These are phyloP conservation scores for Talaromyces stipitatus DNA, from an alignment of 495 filamentous ascomycete genomes.

Conservation along the genomic window DNA sequence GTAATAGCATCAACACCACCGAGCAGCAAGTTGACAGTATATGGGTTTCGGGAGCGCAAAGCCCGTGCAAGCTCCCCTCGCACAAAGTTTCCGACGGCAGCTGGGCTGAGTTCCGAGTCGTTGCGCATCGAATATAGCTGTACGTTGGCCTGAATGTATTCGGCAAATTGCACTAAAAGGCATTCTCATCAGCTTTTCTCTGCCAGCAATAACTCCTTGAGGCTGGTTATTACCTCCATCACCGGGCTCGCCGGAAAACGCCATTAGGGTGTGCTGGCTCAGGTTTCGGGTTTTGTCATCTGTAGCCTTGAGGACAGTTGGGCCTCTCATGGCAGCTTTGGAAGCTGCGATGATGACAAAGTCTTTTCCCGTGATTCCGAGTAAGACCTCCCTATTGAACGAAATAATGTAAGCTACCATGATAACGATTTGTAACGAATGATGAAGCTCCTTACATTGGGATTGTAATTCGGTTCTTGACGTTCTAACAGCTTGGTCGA, in stretches of 20 bases:
- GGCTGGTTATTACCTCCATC: slow-evolving; percentile 67
- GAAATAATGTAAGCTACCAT: not conserved
- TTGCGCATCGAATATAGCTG: slow-evolving; percentile 99
- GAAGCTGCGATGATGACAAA: slow-evolving; percentile 96
- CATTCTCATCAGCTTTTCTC: slow-evolving; percentile 19
- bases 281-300: slow-evolving; percentile 93
- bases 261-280: slow-evolving; percentile 91
- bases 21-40: slow-evolving; percentile 91
- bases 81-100: slow-evolving; percentile 84
- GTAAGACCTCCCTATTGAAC: slow-evolving; percentile 79
- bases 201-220: not conserved
- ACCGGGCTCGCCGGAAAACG: slow-evolving; percentile 92
- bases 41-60: slow-evolving; percentile 84
- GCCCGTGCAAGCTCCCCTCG: slow-evolving; percentile 85
- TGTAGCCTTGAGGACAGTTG: slow-evolving; percentile 87
- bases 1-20: slow-evolving; percentile 87
- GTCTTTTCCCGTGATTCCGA: slow-evolving; percentile 97
- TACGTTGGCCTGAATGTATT: slow-evolving; percentile 97
- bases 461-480: not conserved
- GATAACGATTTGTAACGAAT: slow-evolving; percentile 11
- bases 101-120: slow-evolving; percentile 78
- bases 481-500: not conserved
- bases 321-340: slow-evolving; percentile 95
- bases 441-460: slow-evolving; percentile 9
- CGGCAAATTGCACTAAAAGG: slow-evolving; percentile 85